Evolutionary conservation across 1,284 basidiomycete genomes (phyloP), one percentile per base, ranked within the genome.

Genomic region (Ganoderma lingzhi): DNA sequence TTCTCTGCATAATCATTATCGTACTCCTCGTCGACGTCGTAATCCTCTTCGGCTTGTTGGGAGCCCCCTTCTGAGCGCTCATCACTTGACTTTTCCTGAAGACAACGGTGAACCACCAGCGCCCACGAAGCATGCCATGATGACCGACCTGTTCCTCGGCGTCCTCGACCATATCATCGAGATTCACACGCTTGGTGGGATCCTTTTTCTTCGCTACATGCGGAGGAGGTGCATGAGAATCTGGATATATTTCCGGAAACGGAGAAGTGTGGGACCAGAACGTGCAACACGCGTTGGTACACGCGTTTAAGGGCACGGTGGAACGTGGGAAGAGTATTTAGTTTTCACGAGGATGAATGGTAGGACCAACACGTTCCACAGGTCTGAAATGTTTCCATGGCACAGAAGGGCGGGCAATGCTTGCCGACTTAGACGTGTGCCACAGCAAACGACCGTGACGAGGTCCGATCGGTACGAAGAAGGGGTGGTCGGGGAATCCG

Each of bases 1-100:
- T 94, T 93, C 70, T 92, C 91, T 1, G 90, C 93, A 71, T 95
- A 95, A 73, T 95, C 93, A 71, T 94, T 94, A 79, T 94, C 93
- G 73, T 93, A 93, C 78, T 94, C 92, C 76, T 94, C 93, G 51
- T 94, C 93, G 44, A 93, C 92, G 71, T 94, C 93, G 76, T 94
- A 94, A 77, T 94, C 93, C 53, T 88, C 88, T 45, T 87, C 88
- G 15, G 78, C 86, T 55, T 78, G 85, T 74, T 90, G 87, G 4
- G 90, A 92, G 28, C 86, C 90, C 32, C 78, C 84, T 14, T 92
- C 88, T 58, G 91, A 93, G 9, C 82, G 83, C 69, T 90, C 90
- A 6, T 89, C 89, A 39, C 84, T 86, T 1, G 90, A 90, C 73
- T 92, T 90, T 71, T 90, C 90, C 89, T 92, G 70, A 1, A 1